phyloP scores from a whole-genome alignment of 768 basidiomycete species.

The Strobilomyces confusus region DNA sequence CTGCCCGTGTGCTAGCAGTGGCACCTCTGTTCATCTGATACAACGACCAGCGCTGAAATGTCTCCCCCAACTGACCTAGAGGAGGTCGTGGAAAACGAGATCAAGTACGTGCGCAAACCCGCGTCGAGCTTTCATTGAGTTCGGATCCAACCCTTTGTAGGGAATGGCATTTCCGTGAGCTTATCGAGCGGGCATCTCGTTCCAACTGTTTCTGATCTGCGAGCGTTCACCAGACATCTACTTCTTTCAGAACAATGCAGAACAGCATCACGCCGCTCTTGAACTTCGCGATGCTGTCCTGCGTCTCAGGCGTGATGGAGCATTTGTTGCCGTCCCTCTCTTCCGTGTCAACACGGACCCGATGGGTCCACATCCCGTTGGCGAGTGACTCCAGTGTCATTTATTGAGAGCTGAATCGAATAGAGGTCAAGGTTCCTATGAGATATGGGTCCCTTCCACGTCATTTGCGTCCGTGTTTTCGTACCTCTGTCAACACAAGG shows the following conservation, averaged over 20 bases:
- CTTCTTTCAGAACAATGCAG: slow-evolving; percentile 64
- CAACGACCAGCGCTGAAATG: slow-evolving; percentile 3
- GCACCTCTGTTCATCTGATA: neutral
- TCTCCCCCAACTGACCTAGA: slow-evolving; percentile 49
- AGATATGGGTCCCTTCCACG: slow-evolving; percentile 75
- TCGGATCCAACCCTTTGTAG: slow-evolving; percentile 28
- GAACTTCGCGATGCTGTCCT: slow-evolving; percentile 69
- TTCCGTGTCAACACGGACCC: slow-evolving; percentile 67
- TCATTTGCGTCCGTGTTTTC: slow-evolving; percentile 76
- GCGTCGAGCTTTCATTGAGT: neutral
- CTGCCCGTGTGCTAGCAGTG: too few relatives aligned
- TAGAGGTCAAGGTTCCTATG: slow-evolving; percentile 63
- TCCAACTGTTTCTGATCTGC: neutral
- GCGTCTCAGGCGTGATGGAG: slow-evolving; percentile 65
- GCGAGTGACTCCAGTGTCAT: slow-evolving; percentile 34
- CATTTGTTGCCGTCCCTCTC: slow-evolving; percentile 75
- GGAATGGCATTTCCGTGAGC: slow-evolving; percentile 79
- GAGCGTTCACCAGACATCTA: slow-evolving; percentile 57
- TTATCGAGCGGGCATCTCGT: neutral
- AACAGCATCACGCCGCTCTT: slow-evolving; percentile 61
- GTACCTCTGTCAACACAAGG: slow-evolving; percentile 66
- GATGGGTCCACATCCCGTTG: slow-evolving; percentile 73
- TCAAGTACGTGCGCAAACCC: slow-evolving; percentile 46
- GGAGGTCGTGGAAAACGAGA: slow-evolving; percentile 53
- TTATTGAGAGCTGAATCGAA: neutral